Conservation (phyloP, 108 stramenopile species). For the Cyclotella baltica region DNA sequence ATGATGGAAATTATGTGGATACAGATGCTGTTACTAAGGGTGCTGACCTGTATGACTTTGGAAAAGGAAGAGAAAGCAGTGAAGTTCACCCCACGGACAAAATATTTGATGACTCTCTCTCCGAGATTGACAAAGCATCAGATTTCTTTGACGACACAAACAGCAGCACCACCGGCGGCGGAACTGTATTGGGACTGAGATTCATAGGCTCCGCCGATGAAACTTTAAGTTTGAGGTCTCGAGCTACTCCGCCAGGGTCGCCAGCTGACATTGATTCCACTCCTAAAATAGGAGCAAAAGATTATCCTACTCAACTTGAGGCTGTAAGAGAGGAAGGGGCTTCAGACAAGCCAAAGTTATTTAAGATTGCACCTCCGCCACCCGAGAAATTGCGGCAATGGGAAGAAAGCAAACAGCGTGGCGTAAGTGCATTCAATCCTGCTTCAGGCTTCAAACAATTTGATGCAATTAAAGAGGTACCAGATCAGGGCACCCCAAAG, state of each 20-base stretch:
- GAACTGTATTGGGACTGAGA: slow-evolving; percentile 9
- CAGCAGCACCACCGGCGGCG: slow-evolving; percentile 21
- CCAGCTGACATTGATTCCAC: slow-evolving; percentile 20
- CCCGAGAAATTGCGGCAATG: slow-evolving; percentile 70
- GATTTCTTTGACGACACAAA: slow-evolving; percentile 28
- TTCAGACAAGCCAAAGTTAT: slow-evolving; percentile 5
- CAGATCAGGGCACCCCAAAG: neutral
- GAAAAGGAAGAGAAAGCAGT: slow-evolving; percentile 16
- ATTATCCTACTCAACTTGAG: neutral
- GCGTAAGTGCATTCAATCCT: neutral
- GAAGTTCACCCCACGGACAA: slow-evolving; percentile 6
- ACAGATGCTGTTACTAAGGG: neutral
- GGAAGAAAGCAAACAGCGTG: slow-evolving; percentile 56
- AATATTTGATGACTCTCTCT: slow-evolving; percentile 41
- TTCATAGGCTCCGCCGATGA: slow-evolving; percentile 15
- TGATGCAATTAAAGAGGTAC: neutral
- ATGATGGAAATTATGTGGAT: slow-evolving; percentile 10
- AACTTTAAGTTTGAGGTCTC: neutral
- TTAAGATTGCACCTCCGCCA: slow-evolving; percentile 68
- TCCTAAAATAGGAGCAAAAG: slow-evolving; percentile 23
- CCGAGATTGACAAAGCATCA: slow-evolving; percentile 38
- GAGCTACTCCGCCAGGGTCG: slow-evolving; percentile 12
- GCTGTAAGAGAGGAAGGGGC: neutral
- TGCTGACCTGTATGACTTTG: slow-evolving; percentile 19
- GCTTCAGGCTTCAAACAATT: neutral